A percentile compares a stretch with the other conserved stretches of the same genome.
phyloP scores from a whole-genome alignment of 345 rosid species.

The Clausena lansium region DNA sequence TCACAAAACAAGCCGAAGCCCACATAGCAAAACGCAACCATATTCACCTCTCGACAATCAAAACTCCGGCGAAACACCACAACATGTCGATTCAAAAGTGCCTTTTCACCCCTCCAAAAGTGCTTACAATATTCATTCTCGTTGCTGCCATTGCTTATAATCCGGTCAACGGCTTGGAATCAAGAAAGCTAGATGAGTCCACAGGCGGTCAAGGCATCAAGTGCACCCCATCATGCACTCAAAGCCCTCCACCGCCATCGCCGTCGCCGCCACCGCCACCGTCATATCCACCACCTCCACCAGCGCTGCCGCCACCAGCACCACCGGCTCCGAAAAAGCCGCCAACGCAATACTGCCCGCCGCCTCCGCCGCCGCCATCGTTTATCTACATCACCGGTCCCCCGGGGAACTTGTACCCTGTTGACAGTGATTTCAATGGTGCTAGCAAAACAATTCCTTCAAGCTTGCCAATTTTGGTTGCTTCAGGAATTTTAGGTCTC shows the following conservation, averaged over 20 bases:
- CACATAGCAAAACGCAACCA: neutral
- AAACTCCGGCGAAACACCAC: neutral
- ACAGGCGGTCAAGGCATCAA: slow-evolving; percentile 25
- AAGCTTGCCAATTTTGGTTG: slow-evolving; percentile 21
- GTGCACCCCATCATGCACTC: slow-evolving; percentile 38
- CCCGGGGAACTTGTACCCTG: slow-evolving; percentile 33
- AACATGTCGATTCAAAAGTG: slow-evolving; percentile 3
- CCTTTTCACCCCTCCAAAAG: neutral
- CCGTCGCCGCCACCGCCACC: slow-evolving; percentile 36
- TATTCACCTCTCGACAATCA: neutral
- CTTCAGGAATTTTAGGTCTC: slow-evolving; percentile 32
- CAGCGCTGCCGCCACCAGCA: slow-evolving; percentile 19
- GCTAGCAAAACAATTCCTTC: neutral
- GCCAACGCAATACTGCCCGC: slow-evolving; percentile 38
- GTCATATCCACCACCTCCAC: slow-evolving; percentile 30
- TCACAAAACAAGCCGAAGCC: neutral
- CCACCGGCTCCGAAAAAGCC: slow-evolving; percentile 44
- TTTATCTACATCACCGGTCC: slow-evolving; percentile 49
- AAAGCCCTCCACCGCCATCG: slow-evolving; percentile 37
- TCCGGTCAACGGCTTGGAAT: slow-evolving; percentile 15
- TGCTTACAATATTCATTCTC: neutral
- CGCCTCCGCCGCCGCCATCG: slow-evolving; percentile 40
- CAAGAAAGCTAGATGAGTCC: slow-evolving; percentile 32
- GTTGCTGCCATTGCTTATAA: neutral
- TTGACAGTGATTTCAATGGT: slow-evolving; percentile 24